Base-by-base conservation (phyloP, 2,329 filamentous ascomycete genomes). In the Trichoderma aggressivum region DNA sequence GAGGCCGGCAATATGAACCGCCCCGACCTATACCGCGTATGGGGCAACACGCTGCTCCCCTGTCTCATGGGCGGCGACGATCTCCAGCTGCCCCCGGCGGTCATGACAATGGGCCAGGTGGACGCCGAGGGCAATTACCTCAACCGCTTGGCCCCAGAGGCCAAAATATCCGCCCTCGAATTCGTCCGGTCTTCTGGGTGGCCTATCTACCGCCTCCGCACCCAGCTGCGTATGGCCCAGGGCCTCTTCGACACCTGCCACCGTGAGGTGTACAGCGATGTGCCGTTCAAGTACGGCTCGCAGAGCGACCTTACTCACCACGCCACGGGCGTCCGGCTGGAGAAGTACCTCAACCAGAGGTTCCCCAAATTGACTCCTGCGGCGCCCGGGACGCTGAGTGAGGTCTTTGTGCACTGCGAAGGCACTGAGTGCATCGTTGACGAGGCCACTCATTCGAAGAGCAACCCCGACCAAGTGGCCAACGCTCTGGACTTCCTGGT, bases 321-420 rank as follows among this genome's bases (percentile, higher is more conserved):
- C 1, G 2, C 2, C 4, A n/a, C 12, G 14, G 69, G 61, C 18
- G 26, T 36, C 16, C 26, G 5, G 3, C 7, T 71, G 36, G 60
- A 76, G 32, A 50, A 30, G 0, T n/a, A 68, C 32, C n/a, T 73
- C 1, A 28, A 16, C 5, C 14, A 1, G 1, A 72, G 32, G 26
- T 75, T 70, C 24, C 70, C 62, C 1, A 18, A 4, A 3, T n/a
- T 66, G 21, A 1, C 7, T 7, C 21, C 68, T 0, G n/a, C 72
- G 0, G 69, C 73, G 0, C 5, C 26, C 1, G 36, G 24, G 3
- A 12, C 24, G 1, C 61, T 76, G 0, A 11, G 18, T 0, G 72
- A 73, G 3, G 11, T 75, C 8, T 77, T 76, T 26, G n/a, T 78
- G 1, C 70, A 78, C 28, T 77, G 74, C 26, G 12, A 62, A 2